Evolutionary conservation across 2,329 filamentous ascomycete genomes (phyloP).

Genomic region (Dissoconium aciculare): DNA sequence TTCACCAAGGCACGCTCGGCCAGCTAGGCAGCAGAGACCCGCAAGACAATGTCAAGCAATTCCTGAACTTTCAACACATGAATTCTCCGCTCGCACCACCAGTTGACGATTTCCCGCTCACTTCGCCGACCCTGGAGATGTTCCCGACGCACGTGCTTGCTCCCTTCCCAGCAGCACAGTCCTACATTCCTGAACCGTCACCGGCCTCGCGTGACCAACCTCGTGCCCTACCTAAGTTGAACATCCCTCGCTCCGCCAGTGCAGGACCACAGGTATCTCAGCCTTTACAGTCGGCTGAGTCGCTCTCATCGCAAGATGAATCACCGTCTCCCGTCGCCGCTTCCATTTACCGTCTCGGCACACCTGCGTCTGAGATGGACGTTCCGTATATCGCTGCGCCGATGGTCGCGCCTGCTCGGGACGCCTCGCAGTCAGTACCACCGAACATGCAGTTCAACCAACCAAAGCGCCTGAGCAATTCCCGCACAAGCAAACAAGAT

Average conservation of each 20-base stretch:
- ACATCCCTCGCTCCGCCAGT: slow-evolving; percentile 35
- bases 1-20: slow-evolving; percentile 60
- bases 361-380: slow-evolving; percentile 82
- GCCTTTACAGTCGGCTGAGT: slow-evolving; percentile 7
- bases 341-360: slow-evolving; percentile 60
- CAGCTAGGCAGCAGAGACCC: slow-evolving; percentile 60
- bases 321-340: slow-evolving; percentile 35
- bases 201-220: slow-evolving; percentile 35
- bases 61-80: slow-evolving; percentile 68
- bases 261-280: slow-evolving; percentile 23
- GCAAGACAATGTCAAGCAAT: slow-evolving; percentile 85
- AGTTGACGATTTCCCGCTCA: slow-evolving; percentile 45
- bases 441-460: slow-evolving; percentile 71
- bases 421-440: slow-evolving; percentile 78
- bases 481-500: slow-evolving; percentile 27
- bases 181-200: slow-evolving; percentile 13
- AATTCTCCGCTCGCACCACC: slow-evolving; percentile 29
- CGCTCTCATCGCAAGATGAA: slow-evolving; percentile 21
- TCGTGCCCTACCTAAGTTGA: slow-evolving; percentile 40
- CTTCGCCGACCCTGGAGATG: slow-evolving; percentile 37
- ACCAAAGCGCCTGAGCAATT: slow-evolving; percentile 10
- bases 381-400: slow-evolving; percentile 50
- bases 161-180: slow-evolving; percentile 15
- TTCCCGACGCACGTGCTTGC: slow-evolving; percentile 14
- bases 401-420: slow-evolving; percentile 49